These are phyloP conservation scores for Naganishia albida DNA, from an alignment of 1,284 basidiomycete species.

Conservation along the genomic window DNA sequence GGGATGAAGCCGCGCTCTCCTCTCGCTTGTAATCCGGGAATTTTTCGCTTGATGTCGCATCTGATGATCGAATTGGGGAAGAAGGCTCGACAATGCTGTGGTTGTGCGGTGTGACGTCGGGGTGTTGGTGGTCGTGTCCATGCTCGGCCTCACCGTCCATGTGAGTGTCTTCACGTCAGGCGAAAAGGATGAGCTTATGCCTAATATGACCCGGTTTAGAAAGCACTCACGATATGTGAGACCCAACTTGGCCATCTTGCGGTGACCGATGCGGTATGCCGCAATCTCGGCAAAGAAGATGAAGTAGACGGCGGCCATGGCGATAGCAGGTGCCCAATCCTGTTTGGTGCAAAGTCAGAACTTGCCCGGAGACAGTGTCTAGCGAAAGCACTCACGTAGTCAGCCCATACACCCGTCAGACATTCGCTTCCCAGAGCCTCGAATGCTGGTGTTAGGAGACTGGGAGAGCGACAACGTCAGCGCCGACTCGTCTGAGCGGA, in stretches of 20 bases:
- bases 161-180: conserved; percentile 58
- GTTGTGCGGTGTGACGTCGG: conserved; percentile 58
- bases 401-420: conserved; percentile 67
- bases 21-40: conserved; percentile 1
- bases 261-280: conserved; percentile 66
- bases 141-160: conserved; percentile 56
- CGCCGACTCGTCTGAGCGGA: conserved; percentile 63
- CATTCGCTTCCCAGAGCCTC: conserved; percentile 72
- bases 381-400: conserved; percentile 64
- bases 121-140: conserved; percentile 67
- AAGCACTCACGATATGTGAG: conserved; percentile 38
- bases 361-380: conserved; percentile 3
- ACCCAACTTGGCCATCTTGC: conserved; percentile 43
- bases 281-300: conserved; percentile 84
- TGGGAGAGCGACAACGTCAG: conserved; percentile 63
- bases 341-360: conserved; percentile 43
- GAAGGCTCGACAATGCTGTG: conserved; percentile 41
- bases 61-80: conserved; percentile 36
- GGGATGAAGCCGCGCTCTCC: conserved; percentile 15
- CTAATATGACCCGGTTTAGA: conserved; percentile 55
- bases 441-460: conserved; percentile 71
- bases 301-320: conserved; percentile 73
- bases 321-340: conserved; percentile 78
- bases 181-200: conserved; percentile 51
- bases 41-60: conserved; percentile 7